Evolutionary conservation across 805 yeast species (phyloP).

Genomic region (Maudiozyma turicensis): DNA sequence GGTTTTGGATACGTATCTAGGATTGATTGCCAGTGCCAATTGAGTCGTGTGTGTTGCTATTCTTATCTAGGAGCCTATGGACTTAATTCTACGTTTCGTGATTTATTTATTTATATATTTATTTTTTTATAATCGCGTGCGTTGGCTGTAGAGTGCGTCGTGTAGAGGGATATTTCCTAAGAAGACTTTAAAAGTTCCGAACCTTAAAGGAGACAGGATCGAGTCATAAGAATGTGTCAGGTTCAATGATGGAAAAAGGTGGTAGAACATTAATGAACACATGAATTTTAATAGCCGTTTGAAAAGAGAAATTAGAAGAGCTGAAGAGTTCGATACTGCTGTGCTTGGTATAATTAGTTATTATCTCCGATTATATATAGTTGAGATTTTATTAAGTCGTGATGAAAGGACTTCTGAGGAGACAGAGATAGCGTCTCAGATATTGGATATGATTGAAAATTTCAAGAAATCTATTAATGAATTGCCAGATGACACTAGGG

Average conservation of each 20-base stretch:
- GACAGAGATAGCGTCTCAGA: constrained; percentile 46
- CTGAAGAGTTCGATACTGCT: constrained; percentile 18
- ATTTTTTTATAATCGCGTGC: too few relatives aligned
- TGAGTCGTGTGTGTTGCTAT: too few relatives aligned
- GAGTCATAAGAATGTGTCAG: background rate
- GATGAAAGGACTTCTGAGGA: constrained; percentile 51
- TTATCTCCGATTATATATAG: constrained; percentile 45
- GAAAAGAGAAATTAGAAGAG: constrained; percentile 12
- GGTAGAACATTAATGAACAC: background rate
- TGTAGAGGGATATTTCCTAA: background rate
- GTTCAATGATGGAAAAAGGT: background rate
- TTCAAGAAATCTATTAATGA: constrained; percentile 33
- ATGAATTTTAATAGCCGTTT: background rate
- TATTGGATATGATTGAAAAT: constrained; percentile 65
- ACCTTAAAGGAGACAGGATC: too few relatives aligned
- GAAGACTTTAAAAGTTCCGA: background rate
- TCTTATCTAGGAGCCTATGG: too few relatives aligned
- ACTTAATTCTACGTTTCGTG: too few relatives aligned
- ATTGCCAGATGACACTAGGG: constrained; percentile 8
- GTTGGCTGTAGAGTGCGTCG: too few relatives aligned
- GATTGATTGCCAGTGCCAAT: too few relatives aligned
- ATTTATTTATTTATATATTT: too few relatives aligned
- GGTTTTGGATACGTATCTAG: too few relatives aligned
- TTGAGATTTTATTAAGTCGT: constrained; percentile 56
- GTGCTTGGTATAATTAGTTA: constrained; percentile 24